These are phyloP conservation scores for Amorphotheca resinae DNA, from an alignment of 495 filamentous ascomycete species.

Conservation along the genomic window DNA sequence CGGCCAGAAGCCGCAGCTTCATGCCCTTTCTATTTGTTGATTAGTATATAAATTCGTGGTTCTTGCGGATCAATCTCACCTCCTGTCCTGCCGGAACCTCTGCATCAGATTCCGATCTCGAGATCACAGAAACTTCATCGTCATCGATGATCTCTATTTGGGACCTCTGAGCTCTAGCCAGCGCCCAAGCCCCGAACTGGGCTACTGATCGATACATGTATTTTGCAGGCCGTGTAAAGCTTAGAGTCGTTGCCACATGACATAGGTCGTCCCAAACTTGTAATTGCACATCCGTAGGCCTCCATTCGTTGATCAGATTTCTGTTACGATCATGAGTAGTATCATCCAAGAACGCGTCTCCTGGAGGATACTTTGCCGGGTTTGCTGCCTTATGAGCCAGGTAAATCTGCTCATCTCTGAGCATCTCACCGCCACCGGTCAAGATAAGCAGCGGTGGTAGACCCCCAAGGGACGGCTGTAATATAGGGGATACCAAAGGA, in stretches of 20 bases:
- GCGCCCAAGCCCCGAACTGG: slow-evolving; percentile 83
- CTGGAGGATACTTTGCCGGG: slow-evolving; percentile 59
- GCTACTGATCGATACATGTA: slow-evolving; percentile 85
- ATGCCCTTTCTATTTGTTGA: slow-evolving; percentile 6
- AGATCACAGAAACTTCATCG: slow-evolving; percentile 62
- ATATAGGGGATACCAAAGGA: slow-evolving; percentile 76
- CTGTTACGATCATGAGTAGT: slow-evolving; percentile 35
- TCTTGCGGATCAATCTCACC: background rate
- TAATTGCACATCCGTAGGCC: slow-evolving; percentile 83
- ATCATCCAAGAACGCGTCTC: slow-evolving; percentile 44
- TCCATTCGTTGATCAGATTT: slow-evolving; percentile 52
- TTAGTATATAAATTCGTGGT: background rate
- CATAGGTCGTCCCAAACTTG: slow-evolving; percentile 94
- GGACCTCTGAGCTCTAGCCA: slow-evolving; percentile 68
- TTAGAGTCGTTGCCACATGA: slow-evolving; percentile 81
- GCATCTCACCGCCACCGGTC: slow-evolving; percentile 74
- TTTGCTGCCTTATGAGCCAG: slow-evolving; percentile 86
- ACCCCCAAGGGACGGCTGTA: slow-evolving; percentile 78
- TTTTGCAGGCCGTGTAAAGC: slow-evolving; percentile 87
- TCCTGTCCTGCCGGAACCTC: slow-evolving; percentile 22
- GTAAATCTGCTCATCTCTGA: slow-evolving; percentile 91
- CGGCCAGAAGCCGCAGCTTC: slow-evolving; percentile 19
- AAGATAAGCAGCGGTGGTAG: slow-evolving; percentile 78
- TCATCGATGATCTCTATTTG: slow-evolving; percentile 74
- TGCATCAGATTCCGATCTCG: slow-evolving; percentile 38